Evolutionary conservation across 2,329 filamentous ascomycete species (phyloP).

Genomic region (Colletotrichum tabaci): DNA sequence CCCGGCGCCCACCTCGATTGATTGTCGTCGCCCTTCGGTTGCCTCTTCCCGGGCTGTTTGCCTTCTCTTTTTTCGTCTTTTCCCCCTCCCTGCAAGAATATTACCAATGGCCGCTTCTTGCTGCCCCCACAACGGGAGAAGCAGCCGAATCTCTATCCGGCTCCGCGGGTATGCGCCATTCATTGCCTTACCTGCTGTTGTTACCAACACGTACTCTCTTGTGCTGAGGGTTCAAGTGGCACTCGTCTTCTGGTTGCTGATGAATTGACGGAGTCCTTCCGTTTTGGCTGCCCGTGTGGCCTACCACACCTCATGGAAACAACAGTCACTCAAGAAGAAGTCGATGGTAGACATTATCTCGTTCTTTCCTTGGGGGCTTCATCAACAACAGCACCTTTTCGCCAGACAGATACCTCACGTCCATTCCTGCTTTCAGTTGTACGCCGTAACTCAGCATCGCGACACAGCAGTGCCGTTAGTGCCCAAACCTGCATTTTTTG

Average conservation of each 20-base stretch:
- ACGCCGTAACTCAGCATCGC: background rate
- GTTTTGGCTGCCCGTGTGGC: background rate
- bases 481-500: background rate
- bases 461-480: background rate
- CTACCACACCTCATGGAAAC: background rate
- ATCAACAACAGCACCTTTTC: background rate
- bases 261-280: no score
- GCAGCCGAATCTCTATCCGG: background rate
- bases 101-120: background rate
- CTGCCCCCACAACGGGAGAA: background rate
- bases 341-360: background rate
- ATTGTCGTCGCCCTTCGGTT: background rate
- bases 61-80: background rate
- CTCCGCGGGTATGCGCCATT: background rate
- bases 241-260: background rate
- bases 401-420: background rate
- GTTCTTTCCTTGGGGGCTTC: no score
- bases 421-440: background rate
- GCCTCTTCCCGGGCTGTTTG: background rate
- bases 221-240: background rate
- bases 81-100: background rate
- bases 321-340: background rate
- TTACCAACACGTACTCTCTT: background rate
- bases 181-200: background rate
- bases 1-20: background rate